phyloP scores from a whole-genome alignment of 768 basidiomycete species.

The Russula ochroleuca region DNA sequence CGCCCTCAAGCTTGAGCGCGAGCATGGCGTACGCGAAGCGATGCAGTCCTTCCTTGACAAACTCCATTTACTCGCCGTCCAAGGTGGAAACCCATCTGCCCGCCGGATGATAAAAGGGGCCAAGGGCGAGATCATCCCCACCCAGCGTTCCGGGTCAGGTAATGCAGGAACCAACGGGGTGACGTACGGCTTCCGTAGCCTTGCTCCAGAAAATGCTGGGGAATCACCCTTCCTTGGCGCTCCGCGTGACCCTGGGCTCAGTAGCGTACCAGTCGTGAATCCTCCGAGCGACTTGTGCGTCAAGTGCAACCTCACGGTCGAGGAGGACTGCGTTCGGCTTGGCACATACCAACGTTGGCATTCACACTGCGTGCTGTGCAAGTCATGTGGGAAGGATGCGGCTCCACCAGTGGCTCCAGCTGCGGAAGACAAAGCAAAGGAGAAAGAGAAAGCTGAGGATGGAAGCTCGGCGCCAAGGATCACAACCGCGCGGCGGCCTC shows the following conservation, averaged over 20 bases:
- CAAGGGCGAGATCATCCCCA: constrained; percentile 53
- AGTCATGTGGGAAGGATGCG: constrained; percentile 71
- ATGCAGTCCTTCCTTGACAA: constrained; percentile 90
- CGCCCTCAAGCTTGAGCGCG: constrained; percentile 90
- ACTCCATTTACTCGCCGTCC: constrained; percentile 84
- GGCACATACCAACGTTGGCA: constrained; percentile 99
- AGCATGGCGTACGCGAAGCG: constrained; percentile 75
- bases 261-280: constrained; percentile 52
- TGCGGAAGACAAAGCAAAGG: constrained; percentile 49
- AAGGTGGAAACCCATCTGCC: constrained; percentile 75
- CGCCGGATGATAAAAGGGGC: constrained; percentile 71
- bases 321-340: constrained; percentile 93
- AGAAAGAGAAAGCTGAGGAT: constrained; percentile 41
- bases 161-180: constrained; percentile 82
- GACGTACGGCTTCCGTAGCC: constrained; percentile 87
- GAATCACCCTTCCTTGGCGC: constrained; percentile 67
- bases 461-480: constrained; percentile 52
- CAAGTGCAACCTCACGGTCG: constrained; percentile 83
- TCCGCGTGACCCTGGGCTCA: constrained; percentile 46
- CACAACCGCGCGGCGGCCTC: constrained; percentile 64
- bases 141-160: constrained; percentile 38
- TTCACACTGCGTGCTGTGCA: constrained; percentile 86
- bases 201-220: constrained; percentile 88
- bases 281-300: constrained; percentile 90
- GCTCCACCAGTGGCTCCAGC: constrained; percentile 51